These are phyloP conservation scores for Solanum hybrid DNA, from an alignment of 305 asterid genomes.

Conservation along the genomic window DNA sequence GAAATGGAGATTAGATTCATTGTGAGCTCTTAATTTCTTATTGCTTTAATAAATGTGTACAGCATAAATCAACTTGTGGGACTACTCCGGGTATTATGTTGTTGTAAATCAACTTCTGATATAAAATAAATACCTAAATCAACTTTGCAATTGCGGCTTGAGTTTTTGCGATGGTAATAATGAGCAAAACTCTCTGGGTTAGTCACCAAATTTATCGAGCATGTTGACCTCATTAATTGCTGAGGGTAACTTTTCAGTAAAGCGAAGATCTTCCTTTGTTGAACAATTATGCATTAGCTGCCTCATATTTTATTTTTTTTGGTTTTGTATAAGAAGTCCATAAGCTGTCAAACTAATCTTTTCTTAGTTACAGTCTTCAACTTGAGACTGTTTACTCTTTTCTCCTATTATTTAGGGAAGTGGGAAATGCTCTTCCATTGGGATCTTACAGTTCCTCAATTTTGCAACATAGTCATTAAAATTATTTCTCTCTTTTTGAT, in stretches of 20 bases:
- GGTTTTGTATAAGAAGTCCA: not conserved
- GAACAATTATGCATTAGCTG: not conserved
- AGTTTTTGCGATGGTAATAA: not conserved
- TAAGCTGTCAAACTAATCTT: not conserved
- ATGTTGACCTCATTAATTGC: not conserved
- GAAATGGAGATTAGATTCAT: not conserved
- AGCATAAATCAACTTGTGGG: not conserved
- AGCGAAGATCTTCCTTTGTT: not conserved
- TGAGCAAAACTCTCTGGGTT: not conserved
- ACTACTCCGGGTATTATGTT: not conserved
- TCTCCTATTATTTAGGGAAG: not conserved
- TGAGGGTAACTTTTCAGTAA: not conserved
- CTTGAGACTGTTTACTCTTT: not conserved
- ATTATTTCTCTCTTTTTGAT: not conserved
- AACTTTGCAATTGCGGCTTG: not conserved
- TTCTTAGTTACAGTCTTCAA: not conserved
- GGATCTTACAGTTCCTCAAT: not conserved
- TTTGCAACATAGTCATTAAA: not conserved
- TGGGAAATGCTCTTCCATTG: not conserved
- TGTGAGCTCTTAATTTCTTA: not conserved
- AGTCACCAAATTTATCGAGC: not conserved
- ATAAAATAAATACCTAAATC: not conserved
- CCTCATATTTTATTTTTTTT: not conserved
- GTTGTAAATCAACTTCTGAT: not conserved
- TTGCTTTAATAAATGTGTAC: not conserved